Base-by-base conservation (phyloP, 108 stramenopile species). In the Cylindrotheca closterium region DNA sequence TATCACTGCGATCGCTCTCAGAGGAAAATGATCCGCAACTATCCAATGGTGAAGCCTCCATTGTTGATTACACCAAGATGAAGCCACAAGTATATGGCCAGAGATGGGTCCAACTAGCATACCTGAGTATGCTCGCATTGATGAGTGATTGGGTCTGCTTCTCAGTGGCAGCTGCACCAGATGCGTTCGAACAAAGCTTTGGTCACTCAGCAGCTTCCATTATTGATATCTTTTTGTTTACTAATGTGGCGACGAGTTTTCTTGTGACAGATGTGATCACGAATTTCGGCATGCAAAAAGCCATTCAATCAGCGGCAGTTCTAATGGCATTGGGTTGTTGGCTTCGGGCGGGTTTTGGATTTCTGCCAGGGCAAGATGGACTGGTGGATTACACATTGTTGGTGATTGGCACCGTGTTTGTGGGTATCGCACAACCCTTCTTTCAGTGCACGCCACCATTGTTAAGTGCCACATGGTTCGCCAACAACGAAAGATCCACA, bases 381-480 rank as follows among this genome's bases (percentile, higher is more conserved):
- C 30, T 71, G 25, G 70, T 79, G 29, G 70, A 79, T 30, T 88
- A 82, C 49, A 52, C 75, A 2, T 26, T 63, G 12, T 27, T 89
- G 1, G 71, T 85, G 2, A 46, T 63, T 33, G 87, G 87, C 0
- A 89, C 87, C 2, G 50, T 85, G 2, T 27, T 82, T 55, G 87
- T 89, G 19, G 87, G 84, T 15, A 68, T 78, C 21, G 79, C 84
- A 5, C 87, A 89, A 58, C 87, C 87, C 4, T 89, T 89, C 63
- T 89, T 89, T 66, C 88, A 89, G 54, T 89, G 87, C 60, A 85
- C 84, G 4, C 87, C 87, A 24, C 87, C 87, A 18, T 28, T 89
- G 25, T 64, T 89, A 4, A 60, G 56, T 29, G 87, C 87, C 5
- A 71, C 57, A 56, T 89, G 87, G 87, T 89, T 89, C 59, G 82